Base-by-base conservation (phyloP, 176 grass and related monocot genomes). In the Lolium perenne region DNA sequence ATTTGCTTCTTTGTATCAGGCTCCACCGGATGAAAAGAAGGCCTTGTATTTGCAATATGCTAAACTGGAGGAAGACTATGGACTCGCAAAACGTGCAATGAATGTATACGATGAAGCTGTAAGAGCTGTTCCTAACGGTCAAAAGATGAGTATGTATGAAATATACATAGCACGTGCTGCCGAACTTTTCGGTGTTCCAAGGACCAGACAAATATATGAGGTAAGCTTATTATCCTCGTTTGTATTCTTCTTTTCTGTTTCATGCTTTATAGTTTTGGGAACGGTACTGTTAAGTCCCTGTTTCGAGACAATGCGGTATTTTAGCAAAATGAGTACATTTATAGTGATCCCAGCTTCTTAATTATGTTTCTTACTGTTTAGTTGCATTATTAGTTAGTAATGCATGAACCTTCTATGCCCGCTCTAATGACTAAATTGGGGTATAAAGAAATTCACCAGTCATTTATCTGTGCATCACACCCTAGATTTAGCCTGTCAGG, bases 21-120 rank as follows among this genome's bases (percentile, higher is more conserved):
- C 94, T 74, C 94, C 91, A 22, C 84, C 89, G 56, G 82, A 88
- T 0, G 94, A 97, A 87, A 92, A 91, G 68, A 97, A 92, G 82
- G 78, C 89, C 26, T 63, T 94, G 35, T 97, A 94, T 86, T 82
- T 97, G 85, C 94, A 97, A 55, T 97, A 91, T 88, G 92, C 94
- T 83, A 97, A 97, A 84, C 74, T 97, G 49, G 94, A 97, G 83
- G 94, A 97, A 83, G 94, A 97, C 68, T 94, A 88, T 26, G 94
- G 92, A 48, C 91, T 97, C 66, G 94, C 92, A 49, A 92, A 94
- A 71, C 89, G 92, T 77, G 94, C 92, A 54, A 97, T 92, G 92
- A 88, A 92, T 81, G 92, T 97, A 55, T 97, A 97, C 49, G 91
- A 97, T 4, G 82, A 90, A 89, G 90, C 94, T 59, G 92, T 94